Base-by-base conservation (phyloP, 805 yeast genomes). In the Schizosaccharomyces cryophilus region DNA sequence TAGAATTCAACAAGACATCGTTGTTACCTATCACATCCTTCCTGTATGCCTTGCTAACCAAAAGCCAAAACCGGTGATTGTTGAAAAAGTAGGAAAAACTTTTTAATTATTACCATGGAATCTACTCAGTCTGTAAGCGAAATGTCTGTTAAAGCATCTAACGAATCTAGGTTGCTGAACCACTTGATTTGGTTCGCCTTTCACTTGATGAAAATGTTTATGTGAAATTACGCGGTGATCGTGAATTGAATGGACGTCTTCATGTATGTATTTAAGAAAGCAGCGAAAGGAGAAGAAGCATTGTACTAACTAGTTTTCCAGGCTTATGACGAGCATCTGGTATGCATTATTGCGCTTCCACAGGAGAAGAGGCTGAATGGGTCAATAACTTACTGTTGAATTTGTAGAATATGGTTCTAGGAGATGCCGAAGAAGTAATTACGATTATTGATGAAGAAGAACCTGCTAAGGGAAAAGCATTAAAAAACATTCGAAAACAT, bases 151-250 rank as follows among this genome's bases (percentile, higher is more conserved):
- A 29, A 15, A 1, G 4, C 9, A n/a, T 24, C 35, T 21, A 51
- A 21, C 9, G 11, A 24, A 11, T 40, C 17, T 24, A 59, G 61
- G 66, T 65, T 13, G 56, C 81, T 35, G 95, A 87, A 66, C 98
- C 99, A n/a, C 79, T 93, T 62, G 96, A 90, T 69, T 77, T 89
- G 66, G 81, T 93, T 65, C 83, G 90, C 66, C 78, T 84, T 64
- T 85, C 88, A 63, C 75, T 93, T 59, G 96, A 93, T 69, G 97
- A 93, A 72, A 74, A 76, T 61, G 87, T 93, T 29, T 80, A 80
- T 68, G 90, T 93, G 62, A 93, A 93, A 70, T 79, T 93, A 63
- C 82, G 97, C 70, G 97, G 96, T 24, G 90, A 93, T 65, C 79
- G 99, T 67, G 96, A 90, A 69, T 79, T 93, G 73, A 80, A 80